These are phyloP conservation scores for Venturia effusa DNA, from an alignment of 2,329 filamentous ascomycete genomes.

Conservation along the genomic window DNA sequence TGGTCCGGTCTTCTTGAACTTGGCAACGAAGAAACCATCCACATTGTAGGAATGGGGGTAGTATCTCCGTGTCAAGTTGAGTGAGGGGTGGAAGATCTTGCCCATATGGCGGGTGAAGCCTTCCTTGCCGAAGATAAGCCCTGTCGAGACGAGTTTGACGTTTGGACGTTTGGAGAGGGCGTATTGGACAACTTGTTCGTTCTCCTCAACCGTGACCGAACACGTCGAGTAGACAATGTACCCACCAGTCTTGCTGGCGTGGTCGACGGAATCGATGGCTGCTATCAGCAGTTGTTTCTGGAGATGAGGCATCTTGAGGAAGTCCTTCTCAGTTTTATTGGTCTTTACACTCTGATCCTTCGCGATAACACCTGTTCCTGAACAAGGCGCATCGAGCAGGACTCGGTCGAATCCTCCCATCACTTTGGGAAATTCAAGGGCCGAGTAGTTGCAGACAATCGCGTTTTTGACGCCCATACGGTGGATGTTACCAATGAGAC, in stretches of 20 bases:
- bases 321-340: slow-evolving; percentile 93
- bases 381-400: slow-evolving; percentile 88
- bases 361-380: slow-evolving; percentile 91
- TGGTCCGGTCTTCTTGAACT: slow-evolving; percentile 85
- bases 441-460: slow-evolving; percentile 91
- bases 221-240: slow-evolving; percentile 97
- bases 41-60: slow-evolving; percentile 92
- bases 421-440: slow-evolving; percentile 83
- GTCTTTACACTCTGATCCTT: slow-evolving; percentile 97
- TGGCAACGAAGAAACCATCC: slow-evolving; percentile 96
- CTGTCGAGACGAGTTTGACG: slow-evolving; percentile 84
- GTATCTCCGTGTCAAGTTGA: slow-evolving; percentile 75
- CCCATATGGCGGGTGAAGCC: slow-evolving; percentile 86
- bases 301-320: slow-evolving; percentile 81
- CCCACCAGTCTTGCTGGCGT: slow-evolving; percentile 81
- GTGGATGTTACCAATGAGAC: slow-evolving; percentile 96
- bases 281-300: slow-evolving; percentile 90
- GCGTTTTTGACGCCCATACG: slow-evolving; percentile 88
- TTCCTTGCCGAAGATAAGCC: slow-evolving; percentile 79
- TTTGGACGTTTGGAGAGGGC: slow-evolving; percentile 86
- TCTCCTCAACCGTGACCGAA: slow-evolving; percentile 86
- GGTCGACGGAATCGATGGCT: slow-evolving; percentile 91
- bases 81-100: slow-evolving; percentile 78
- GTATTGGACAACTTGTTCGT: slow-evolving; percentile 89
- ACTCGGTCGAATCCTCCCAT: slow-evolving; percentile 95